A percentile compares a stretch with the other conserved stretches of the same genome.
phyloP scores from a whole-genome alignment of 306 rosid genomes.

The Rosa lucieae region DNA sequence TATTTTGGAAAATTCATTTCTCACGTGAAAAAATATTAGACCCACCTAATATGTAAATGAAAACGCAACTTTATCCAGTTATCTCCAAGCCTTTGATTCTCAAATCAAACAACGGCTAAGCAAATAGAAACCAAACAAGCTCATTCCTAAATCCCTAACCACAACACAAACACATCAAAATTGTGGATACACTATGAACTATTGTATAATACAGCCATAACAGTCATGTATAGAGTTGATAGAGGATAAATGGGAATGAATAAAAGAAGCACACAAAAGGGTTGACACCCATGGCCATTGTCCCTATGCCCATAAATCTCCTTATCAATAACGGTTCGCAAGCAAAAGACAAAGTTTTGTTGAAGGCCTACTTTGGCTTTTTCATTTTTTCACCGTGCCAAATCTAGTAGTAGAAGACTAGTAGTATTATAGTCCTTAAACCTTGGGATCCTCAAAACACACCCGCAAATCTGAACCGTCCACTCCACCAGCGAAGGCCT shows the following conservation, averaged over 20 bases:
- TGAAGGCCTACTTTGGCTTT: constrained; percentile 38
- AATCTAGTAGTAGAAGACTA: not conserved
- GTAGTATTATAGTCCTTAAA: constrained; percentile 4
- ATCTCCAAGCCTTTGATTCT: not conserved
- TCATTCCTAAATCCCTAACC: not conserved
- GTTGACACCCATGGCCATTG: not conserved
- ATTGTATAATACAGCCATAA: not conserved
- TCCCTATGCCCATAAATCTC: not conserved
- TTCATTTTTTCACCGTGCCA: constrained; percentile 27
- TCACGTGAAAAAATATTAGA: not conserved
- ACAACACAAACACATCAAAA: not conserved
- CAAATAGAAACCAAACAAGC: not conserved
- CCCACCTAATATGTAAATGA: not conserved
- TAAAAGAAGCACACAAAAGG: not conserved
- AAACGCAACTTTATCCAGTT: not conserved
- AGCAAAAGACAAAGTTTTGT: constrained; percentile 29
- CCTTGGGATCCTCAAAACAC: constrained; percentile 43
- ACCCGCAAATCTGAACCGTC: constrained; percentile 50
- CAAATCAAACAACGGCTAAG: not conserved
- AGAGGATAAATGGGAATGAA: not conserved
- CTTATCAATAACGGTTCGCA: constrained; percentile 14
- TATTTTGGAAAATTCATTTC: not conserved
- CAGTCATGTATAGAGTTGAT: not conserved
- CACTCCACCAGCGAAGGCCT: constrained; percentile 40
- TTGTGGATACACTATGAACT: not conserved